Evolutionary conservation across 805 yeast genomes (phyloP).

Genomic region (Metschnikowia sp.): DNA sequence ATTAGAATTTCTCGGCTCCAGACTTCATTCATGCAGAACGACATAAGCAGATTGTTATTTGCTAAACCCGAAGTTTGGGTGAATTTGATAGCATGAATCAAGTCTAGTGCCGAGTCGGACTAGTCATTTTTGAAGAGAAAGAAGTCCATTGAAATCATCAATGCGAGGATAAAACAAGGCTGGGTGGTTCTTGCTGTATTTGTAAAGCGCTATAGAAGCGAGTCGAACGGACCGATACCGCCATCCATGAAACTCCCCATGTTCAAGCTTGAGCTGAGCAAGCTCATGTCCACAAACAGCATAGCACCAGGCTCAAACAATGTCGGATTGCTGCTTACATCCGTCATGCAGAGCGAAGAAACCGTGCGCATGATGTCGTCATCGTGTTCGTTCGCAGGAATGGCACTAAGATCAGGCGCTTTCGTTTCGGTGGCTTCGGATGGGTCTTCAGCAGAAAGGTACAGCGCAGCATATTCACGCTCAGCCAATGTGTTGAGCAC

Average conservation of each 20-base stretch:
- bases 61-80: too few species aligned
- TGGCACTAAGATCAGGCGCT: not conserved
- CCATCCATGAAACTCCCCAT: not conserved
- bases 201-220: too few species aligned
- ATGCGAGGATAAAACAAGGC: too few species aligned
- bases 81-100: too few species aligned
- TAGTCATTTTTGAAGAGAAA: too few species aligned
- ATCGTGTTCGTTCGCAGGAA: not conserved
- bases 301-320: constrained; percentile 3
- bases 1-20: too few species aligned
- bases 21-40: too few species aligned
- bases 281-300: constrained; percentile 12
- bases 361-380: not conserved
- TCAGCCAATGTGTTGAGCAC: constrained; percentile 11
- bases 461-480: constrained; percentile 9
- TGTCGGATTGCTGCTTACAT: not conserved
- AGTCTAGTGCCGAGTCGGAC: too few species aligned
- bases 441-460: not conserved
- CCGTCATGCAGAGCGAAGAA: constrained; percentile 1
- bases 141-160: too few species aligned
- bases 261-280: constrained; percentile 12
- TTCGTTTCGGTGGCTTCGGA: not conserved
- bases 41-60: too few species aligned
- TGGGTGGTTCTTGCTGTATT: too few species aligned
- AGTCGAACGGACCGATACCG: too few species aligned